Evolutionary conservation across 2,329 filamentous ascomycete species (phyloP).

Genomic region (Penicillium sp.): DNA sequence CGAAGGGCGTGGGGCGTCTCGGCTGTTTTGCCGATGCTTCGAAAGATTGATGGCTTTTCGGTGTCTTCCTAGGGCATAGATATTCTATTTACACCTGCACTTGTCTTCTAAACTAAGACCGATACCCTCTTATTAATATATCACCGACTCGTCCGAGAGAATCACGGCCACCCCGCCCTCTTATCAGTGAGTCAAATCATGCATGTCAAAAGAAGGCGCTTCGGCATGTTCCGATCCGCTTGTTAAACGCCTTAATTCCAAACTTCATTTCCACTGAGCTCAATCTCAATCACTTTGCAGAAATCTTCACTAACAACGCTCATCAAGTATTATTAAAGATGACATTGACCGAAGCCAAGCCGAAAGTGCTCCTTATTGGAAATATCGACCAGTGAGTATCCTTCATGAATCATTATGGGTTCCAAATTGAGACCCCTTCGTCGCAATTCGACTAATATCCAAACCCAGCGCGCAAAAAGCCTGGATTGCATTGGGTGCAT

Average conservation of each 20-base stretch:
- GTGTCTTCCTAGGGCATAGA: not conserved
- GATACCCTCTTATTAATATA: not conserved
- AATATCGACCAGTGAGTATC: slow-evolving; percentile 62
- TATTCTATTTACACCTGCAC: no score
- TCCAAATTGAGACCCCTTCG: no score
- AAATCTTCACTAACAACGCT: no score
- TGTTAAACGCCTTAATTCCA: not conserved
- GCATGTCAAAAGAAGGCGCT: slow-evolving; percentile 8
- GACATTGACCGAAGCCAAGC: slow-evolving; percentile 39
- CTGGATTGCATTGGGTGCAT: slow-evolving; percentile 61
- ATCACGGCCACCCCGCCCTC: not conserved
- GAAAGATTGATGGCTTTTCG: slow-evolving; percentile 8
- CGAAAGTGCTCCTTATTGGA: slow-evolving; percentile 65
- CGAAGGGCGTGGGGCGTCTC: slow-evolving; percentile 9
- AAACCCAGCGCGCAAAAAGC: slow-evolving; percentile 57
- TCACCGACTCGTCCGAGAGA: no score
- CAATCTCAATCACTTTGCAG: not conserved
- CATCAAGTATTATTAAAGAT: slow-evolving; percentile 14
- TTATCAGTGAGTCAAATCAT: slow-evolving; percentile 15
- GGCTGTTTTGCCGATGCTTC: slow-evolving; percentile 17
- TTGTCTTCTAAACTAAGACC: no score
- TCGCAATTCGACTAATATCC: not conserved
- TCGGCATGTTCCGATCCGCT: slow-evolving; percentile 3
- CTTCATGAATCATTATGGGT: not conserved
- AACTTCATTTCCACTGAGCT: not conserved